Base-by-base conservation (phyloP, 208 protist genomes). In the Porcisia hertigi region DNA sequence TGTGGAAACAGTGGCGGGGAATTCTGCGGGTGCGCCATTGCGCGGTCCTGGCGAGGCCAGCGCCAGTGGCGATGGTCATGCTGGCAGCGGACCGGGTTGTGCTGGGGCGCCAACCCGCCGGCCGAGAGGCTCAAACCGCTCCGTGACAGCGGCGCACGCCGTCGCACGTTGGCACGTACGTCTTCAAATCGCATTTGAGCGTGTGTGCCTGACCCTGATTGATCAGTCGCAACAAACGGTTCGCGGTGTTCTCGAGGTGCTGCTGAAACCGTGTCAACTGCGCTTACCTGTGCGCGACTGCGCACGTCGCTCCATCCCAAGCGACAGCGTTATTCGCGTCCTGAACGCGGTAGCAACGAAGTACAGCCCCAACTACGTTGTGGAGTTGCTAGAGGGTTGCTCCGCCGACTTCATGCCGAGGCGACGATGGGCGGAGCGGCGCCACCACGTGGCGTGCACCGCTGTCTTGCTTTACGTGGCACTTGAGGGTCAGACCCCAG, bases 161-260 rank as follows among this genome's bases (percentile, higher is more conserved):
- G 82, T 94, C 49, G 88, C 83, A 3, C 90, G 88, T n/a, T 92
- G 89, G 86, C 86, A 91, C 63, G 80, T 86, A 43, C 75, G 75
- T 12, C 85, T 96, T 2, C 89, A 96, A 81, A 34, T 92, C 25
- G 87, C 80, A 53, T 94, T 96, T 71, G 92, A 96, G 78, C 79
- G 82, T 23, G 87, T 96, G 12, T 96, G 92, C 66, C 20, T 92
- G 9, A 57, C 83, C 23, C 82, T 93, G 9, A 82, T 96, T 49
- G 85, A 86, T 30, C 86, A 88, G 45, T 94, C 89, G 1, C 86
- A 77, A 47, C 89, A 89, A 54, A 88, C 86, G 0, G 84, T 96
- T 57, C 85, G 81, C 20, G 90, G 88, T 2, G 92, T 96, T 45
- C 74, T 96, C 23, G 89, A 93, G 77, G 90, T 92, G 62, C 67